Conservation (phyloP, 306 rosid genomes). For the Ormosia emarginata region DNA sequence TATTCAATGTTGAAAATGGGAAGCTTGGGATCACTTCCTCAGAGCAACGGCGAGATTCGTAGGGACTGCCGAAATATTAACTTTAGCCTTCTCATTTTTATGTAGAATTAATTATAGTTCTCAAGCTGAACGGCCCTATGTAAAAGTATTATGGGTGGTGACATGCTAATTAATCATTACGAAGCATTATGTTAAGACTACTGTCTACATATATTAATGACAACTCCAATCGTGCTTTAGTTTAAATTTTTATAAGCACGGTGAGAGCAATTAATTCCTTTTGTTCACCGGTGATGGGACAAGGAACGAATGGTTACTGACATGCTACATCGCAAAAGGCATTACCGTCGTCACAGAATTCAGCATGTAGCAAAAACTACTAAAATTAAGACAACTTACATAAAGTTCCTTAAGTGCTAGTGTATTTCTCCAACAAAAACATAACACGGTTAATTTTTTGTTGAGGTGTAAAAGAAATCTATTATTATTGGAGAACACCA, state of each 20-base stretch:
- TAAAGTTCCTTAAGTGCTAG: background rate
- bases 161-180: background rate
- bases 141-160: background rate
- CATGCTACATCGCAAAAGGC: background rate
- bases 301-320: background rate
- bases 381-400: background rate
- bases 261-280: background rate
- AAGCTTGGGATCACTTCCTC: conserved; percentile 38
- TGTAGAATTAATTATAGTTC: background rate
- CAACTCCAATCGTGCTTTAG: background rate
- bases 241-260: background rate
- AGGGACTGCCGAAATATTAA: conserved; percentile 48
- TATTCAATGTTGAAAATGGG: conserved; percentile 76
- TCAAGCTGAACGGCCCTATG: background rate
- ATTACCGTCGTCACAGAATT: background rate
- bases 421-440: background rate
- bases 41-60: conserved; percentile 51
- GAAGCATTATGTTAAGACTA: background rate
- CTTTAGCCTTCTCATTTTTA: background rate
- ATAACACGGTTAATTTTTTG: background rate
- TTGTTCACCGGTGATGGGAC: background rate
- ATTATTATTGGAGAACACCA: background rate
- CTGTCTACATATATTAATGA: background rate
- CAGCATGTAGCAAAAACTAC: background rate
- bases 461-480: background rate